Evolutionary conservation across 2,329 filamentous ascomycete species (phyloP).

Genomic region (Fusarium nelsonii): DNA sequence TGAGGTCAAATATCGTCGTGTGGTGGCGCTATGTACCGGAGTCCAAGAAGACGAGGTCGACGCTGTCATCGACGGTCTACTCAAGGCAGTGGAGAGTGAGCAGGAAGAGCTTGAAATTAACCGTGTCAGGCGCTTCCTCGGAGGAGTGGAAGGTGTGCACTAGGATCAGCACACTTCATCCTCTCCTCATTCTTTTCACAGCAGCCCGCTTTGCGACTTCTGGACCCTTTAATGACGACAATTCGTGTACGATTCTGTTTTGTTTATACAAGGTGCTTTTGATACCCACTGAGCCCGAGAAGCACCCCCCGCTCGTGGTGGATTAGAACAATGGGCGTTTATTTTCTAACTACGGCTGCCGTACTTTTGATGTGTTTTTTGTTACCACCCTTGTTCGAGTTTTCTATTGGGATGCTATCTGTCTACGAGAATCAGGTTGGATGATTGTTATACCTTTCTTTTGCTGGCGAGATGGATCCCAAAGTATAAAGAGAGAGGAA

Average conservation of each 20-base stretch:
- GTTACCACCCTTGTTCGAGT: neutral
- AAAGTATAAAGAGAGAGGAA: slow-evolving; percentile 10
- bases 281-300: slow-evolving; percentile 47
- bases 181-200: neutral
- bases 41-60: slow-evolving; percentile 85
- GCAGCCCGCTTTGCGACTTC: slow-evolving; percentile 9
- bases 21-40: slow-evolving; percentile 87
- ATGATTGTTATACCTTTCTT: slow-evolving; percentile 18
- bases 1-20: slow-evolving; percentile 87
- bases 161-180: slow-evolving; percentile 46
- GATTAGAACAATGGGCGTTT: slow-evolving; percentile 39
- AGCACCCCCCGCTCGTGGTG: slow-evolving; percentile 39
- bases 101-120: slow-evolving; percentile 79
- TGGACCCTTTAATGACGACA: slow-evolving; percentile 40
- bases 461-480: neutral
- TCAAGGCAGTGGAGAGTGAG: slow-evolving; percentile 92
- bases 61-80: slow-evolving; percentile 79
- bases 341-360: slow-evolving; percentile 5
- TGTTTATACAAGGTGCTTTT: slow-evolving; percentile 43
- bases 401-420: slow-evolving; percentile 18
- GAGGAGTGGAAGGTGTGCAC: slow-evolving; percentile 76
- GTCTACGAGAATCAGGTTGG: slow-evolving; percentile 31
- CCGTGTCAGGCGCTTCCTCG: slow-evolving; percentile 81
- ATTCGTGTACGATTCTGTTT: slow-evolving; percentile 35
- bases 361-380: slow-evolving; percentile 12